Percentiles rank a stretch among this genome's conserved stretches.
Evolutionary conservation across 2,329 filamentous ascomycete genomes (phyloP).

Genomic region (Ceratocystis harringtonii): DNA sequence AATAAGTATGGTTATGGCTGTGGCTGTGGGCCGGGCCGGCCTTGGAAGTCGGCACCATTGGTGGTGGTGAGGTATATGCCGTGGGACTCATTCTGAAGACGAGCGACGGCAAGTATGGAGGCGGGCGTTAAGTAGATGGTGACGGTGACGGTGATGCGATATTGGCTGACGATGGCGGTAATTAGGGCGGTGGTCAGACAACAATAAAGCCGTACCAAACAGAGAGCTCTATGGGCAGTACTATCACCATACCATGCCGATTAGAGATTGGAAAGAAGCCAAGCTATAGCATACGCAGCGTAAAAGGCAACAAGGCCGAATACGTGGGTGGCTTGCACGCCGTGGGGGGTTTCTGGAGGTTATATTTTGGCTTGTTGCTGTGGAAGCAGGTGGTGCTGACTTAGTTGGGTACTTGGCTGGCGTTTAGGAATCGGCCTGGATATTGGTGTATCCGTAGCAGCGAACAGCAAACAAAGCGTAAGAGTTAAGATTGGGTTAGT

Average conservation of each 20-base stretch:
- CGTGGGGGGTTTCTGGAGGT: not conserved
- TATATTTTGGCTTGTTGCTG: not conserved
- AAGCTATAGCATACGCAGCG: not conserved
- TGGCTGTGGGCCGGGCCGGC: not conserved
- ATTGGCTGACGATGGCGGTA: no score
- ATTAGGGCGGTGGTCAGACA: not conserved
- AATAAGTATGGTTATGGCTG: conserved; percentile 21
- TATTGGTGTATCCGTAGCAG: not conserved
- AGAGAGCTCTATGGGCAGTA: not conserved
- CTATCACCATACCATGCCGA: not conserved
- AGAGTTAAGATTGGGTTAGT: not conserved
- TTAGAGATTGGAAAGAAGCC: not conserved
- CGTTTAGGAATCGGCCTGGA: not conserved
- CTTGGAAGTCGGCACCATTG: not conserved
- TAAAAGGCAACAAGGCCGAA: not conserved
- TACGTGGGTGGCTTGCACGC: not conserved
- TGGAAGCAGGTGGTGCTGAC: not conserved
- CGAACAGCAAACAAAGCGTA: not conserved
- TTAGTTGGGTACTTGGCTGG: not conserved
- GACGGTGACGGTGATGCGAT: not conserved
- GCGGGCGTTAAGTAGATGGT: no score
- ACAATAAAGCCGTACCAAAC: not conserved
- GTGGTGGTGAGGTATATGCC: conserved; percentile 8
- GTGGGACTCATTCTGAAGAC: conserved; percentile 12
- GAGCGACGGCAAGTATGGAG: not conserved